Evolutionary conservation across 805 yeast species (phyloP), one percentile per base, ranked within the genome.

Genomic region (Wickerhamomyces subpelliculosus): DNA sequence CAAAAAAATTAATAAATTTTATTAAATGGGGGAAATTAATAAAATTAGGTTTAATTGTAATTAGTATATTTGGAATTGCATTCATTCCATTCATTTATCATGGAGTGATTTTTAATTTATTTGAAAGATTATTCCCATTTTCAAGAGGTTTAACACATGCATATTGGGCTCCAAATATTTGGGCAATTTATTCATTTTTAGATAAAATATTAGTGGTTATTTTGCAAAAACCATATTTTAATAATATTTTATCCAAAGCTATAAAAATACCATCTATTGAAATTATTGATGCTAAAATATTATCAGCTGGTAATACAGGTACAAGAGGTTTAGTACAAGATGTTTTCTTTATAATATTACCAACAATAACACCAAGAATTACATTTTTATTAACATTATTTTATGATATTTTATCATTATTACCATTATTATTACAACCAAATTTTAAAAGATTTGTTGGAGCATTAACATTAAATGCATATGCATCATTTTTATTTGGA

Each of bases 81-180:
- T 86, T 89, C 65, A 82, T 70, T 1, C 97, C 97, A 1, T 89
- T 89, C 52, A 58, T 73, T 7, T 54, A 53, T 27, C 66, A 74
- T 48, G 67, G 69, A 2, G 84, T 78, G 25, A 51, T 84, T 35
- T 80, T 84, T 0, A 76, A 85, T 44, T 60, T 93, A 14, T 34
- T 86, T 8, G 54, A 64, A 5, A 69, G 98, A 33, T 62, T 93
- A 24, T 93, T 93, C 62, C 98, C 98, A 6, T 90, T 90, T 56
- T 82, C 94, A 35, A 70, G 97, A 56, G 97, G 97, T 1, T 68
- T 93, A 27, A 93, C 97, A 5, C 98, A 93, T 61, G 96, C 97
- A 0, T 93, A 93, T 62, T 93, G 98, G 97, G 97, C 98, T 1
- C 97, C 99, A 13, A 93, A 93, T 53, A 67, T 88, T 34, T 93